Conservation (phyloP, 2,329 filamentous ascomycete species). For the Rachicladosporium sp. region DNA sequence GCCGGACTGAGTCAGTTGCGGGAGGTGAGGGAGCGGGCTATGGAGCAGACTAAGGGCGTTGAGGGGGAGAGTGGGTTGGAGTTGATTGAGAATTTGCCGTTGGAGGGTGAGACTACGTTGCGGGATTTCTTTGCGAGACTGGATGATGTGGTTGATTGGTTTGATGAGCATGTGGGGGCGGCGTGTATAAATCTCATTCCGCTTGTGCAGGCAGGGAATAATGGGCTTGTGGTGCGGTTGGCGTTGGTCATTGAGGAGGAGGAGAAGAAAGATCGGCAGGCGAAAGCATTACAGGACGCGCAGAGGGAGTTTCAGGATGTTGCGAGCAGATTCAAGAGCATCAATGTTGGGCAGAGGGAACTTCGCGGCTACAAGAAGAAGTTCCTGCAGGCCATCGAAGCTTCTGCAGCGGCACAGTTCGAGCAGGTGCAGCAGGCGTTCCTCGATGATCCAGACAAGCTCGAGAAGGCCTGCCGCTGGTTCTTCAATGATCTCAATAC, state of each 20-base stretch:
- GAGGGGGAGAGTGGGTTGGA: conserved; percentile 95
- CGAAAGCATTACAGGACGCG: conserved; percentile 82
- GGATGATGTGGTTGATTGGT: conserved; percentile 82
- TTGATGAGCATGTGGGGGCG: conserved; percentile 85
- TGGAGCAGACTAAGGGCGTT: conserved; percentile 71
- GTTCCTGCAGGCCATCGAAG: conserved; percentile 68
- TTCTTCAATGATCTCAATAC: conserved; percentile 96
- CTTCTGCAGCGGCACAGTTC: conserved; percentile 63
- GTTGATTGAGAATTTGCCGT: conserved; percentile 59
- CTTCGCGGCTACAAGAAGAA: conserved; percentile 95
- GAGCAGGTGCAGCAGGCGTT: conserved; percentile 58
- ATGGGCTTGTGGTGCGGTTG: conserved; percentile 77
- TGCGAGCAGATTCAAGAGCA: conserved; percentile 83
- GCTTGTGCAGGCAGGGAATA: conserved; percentile 74
- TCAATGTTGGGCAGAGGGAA: conserved; percentile 75
- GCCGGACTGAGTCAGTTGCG: conserved; percentile 83
- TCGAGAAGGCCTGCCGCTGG: conserved; percentile 88
- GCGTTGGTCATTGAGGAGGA: conserved; percentile 90
- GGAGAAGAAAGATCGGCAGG: conserved; percentile 89
- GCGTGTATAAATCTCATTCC: conserved; percentile 84
- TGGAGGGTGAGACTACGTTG: conserved; percentile 61
- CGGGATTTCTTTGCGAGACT: conserved; percentile 81
- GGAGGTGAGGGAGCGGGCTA: conserved; percentile 90
- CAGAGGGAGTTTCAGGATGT: conserved; percentile 93
- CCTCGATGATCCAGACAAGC: conserved; percentile 63